Percentiles rank a stretch among this genome's conserved stretches.
phyloP scores from a whole-genome alignment of 2,329 filamentous ascomycete genomes.

The Pestalotiopsis sp. region DNA sequence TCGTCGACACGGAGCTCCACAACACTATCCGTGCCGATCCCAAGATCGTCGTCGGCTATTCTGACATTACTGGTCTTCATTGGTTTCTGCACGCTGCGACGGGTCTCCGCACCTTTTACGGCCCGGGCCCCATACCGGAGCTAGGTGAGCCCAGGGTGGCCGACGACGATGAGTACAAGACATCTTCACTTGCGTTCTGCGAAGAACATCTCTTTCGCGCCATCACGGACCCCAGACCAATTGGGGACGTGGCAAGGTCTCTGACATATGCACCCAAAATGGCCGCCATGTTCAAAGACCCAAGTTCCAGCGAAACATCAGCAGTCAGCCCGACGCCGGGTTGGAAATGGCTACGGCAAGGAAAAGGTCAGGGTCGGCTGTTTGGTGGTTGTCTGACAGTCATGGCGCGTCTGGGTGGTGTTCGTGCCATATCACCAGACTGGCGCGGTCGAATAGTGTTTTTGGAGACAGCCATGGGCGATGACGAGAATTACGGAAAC shows the following conservation, averaged over 20 bases:
- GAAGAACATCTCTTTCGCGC: constrained; percentile 33
- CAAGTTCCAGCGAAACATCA: constrained; percentile 25
- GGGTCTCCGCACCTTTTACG: constrained; percentile 46
- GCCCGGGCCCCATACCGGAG: constrained; percentile 40
- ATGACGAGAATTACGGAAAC: constrained; percentile 25
- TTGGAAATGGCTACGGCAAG: constrained; percentile 40
- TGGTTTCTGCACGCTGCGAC: constrained; percentile 40
- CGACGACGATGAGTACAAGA: constrained; percentile 25
- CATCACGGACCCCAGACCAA: constrained; percentile 25
- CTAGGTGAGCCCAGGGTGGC: constrained; percentile 31
- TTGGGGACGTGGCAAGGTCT: constrained; percentile 35
- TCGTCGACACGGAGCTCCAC: constrained; percentile 37
- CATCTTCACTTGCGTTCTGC: constrained; percentile 31
- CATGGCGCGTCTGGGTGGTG: constrained; percentile 37
- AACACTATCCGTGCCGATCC: constrained; percentile 33
- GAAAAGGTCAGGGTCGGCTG: constrained; percentile 41
- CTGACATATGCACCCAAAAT: constrained; percentile 28
- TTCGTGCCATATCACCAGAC: constrained; percentile 34
- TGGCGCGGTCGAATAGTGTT: constrained; percentile 41
- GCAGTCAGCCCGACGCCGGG: constrained; percentile 28
- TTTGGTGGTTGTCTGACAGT: constrained; percentile 45
- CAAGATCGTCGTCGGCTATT: constrained; percentile 44
- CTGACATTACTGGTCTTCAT: constrained; percentile 43
- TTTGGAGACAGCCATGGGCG: constrained; percentile 40
- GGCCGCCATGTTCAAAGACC: constrained; percentile 21